These are phyloP conservation scores for Ammopiptanthus mongolicus DNA, from an alignment of 306 rosid species.

Conservation along the genomic window DNA sequence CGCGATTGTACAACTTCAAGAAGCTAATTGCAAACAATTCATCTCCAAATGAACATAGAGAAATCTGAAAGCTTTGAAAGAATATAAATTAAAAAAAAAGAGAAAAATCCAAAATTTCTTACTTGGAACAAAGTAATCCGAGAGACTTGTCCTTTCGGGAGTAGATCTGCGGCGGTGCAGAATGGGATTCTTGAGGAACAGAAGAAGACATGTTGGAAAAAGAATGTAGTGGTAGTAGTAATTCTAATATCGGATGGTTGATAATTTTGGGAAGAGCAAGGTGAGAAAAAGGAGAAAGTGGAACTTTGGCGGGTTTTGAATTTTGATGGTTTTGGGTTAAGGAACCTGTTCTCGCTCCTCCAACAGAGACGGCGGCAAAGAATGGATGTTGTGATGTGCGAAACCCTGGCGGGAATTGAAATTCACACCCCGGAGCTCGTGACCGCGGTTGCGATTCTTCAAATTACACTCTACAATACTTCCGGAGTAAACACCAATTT, in stretches of 20 bases:
- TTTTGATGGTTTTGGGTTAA: neutral
- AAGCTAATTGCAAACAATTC: slow-evolving; percentile 22
- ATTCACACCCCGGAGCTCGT: too few relatives aligned
- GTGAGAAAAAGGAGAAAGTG: neutral
- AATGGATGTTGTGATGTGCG: neutral
- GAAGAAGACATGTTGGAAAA: slow-evolving; percentile 11
- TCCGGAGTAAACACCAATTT: too few relatives aligned
- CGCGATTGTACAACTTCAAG: slow-evolving; percentile 32
- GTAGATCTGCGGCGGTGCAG: slow-evolving; percentile 19
- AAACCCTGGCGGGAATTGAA: too few relatives aligned
- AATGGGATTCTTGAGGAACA: slow-evolving; percentile 8
- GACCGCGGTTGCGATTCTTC: too few relatives aligned
- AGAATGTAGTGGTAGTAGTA: too few relatives aligned
- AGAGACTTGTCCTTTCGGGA: slow-evolving; percentile 44
- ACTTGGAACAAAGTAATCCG: slow-evolving; percentile 38
- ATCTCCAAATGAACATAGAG: neutral
- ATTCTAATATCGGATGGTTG: too few relatives aligned
- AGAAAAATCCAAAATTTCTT: too few relatives aligned
- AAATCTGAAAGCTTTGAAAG: neutral
- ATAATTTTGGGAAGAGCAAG: neutral
- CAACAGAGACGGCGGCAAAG: neutral
- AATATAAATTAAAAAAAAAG: neutral
- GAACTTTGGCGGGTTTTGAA: slow-evolving; percentile 4
- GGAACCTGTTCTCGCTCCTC: neutral
- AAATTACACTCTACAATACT: too few relatives aligned